A percentile compares a stretch with the other conserved stretches of the same genome.
Conservation (phyloP, 805 yeast species). For the Grigorovia humatica region DNA sequence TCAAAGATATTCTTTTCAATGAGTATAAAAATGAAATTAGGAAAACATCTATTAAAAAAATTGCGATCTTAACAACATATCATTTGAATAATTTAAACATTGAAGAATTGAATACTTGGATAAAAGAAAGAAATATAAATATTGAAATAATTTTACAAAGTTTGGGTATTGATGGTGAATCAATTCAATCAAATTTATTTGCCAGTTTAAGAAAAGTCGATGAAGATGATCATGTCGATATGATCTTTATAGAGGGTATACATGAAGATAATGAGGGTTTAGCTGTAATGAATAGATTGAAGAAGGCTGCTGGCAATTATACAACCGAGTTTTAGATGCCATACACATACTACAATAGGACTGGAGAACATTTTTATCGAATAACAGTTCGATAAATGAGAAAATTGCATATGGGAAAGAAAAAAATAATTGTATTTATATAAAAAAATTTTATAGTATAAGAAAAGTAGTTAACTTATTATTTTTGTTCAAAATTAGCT, state of each 20-base stretch:
- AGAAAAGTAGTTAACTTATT: no score
- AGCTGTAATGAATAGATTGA: constrained; percentile 86
- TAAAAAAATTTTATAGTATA: no score
- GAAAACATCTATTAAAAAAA: constrained; percentile 19
- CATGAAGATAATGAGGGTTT: constrained; percentile 70
- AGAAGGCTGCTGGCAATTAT: constrained; percentile 13
- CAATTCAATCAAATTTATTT: constrained; percentile 70
- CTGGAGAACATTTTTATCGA: no score
- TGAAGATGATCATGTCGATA: constrained; percentile 45
- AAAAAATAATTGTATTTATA: no score
- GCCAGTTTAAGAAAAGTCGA: constrained; percentile 67
- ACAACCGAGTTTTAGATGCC: constrained; percentile 3
- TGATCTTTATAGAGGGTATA: constrained; percentile 78
- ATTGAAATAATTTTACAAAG: constrained; percentile 12
- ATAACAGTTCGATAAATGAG: no score
- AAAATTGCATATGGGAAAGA: no score
- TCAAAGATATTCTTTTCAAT: constrained; percentile 19
- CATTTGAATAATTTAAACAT: constrained; percentile 7
- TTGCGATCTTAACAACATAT: constrained; percentile 45
- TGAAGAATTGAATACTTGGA: not conserved
- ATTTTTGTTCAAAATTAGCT: no score
- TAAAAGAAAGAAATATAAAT: not conserved
- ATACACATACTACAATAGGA: no score
- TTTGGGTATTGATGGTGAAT: constrained; percentile 37
- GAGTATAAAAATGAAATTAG: constrained; percentile 7